Conservation (phyloP, 2,329 filamentous ascomycete genomes). For the Verticillium dahliae region DNA sequence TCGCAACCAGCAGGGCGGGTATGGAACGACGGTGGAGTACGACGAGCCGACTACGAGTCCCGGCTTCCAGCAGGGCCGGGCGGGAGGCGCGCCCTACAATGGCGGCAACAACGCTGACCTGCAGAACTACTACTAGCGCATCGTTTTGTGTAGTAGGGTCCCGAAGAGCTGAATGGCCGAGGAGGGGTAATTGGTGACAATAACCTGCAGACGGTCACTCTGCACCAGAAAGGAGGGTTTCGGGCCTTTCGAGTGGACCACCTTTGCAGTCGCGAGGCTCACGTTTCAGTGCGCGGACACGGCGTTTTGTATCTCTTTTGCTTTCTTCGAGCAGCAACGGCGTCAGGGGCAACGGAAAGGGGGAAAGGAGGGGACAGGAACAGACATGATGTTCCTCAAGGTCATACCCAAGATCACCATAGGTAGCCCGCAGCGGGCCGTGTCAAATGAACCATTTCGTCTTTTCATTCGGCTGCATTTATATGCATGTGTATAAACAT, state of each 20-base stretch:
- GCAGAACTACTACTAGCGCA: conserved; percentile 31
- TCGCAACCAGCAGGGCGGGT: conserved; percentile 36
- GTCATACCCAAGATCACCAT: background rate
- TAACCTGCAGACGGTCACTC: too few relatives aligned
- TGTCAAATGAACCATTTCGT: background rate
- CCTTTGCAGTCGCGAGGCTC: conserved; percentile 2
- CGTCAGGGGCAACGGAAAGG: background rate
- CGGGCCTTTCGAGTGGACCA: background rate
- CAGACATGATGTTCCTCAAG: background rate
- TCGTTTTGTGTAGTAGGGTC: background rate
- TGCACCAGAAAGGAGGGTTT: background rate
- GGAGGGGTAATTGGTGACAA: background rate
- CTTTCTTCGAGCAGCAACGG: background rate
- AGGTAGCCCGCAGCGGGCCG: background rate
- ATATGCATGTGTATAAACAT: background rate
- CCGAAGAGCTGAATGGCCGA: background rate
- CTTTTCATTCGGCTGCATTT: conserved; percentile 1
- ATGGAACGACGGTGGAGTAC: conserved; percentile 37
- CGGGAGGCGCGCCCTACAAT: conserved; percentile 6
- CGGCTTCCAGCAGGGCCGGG: background rate
- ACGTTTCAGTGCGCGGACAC: background rate
- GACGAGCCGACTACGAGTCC: conserved; percentile 25
- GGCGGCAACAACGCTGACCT: conserved; percentile 22
- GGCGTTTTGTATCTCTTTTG: background rate
- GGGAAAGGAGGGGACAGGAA: background rate